Conservation (phyloP, 129 eudicot genomes). For the Centaurea solstitialis region DNA sequence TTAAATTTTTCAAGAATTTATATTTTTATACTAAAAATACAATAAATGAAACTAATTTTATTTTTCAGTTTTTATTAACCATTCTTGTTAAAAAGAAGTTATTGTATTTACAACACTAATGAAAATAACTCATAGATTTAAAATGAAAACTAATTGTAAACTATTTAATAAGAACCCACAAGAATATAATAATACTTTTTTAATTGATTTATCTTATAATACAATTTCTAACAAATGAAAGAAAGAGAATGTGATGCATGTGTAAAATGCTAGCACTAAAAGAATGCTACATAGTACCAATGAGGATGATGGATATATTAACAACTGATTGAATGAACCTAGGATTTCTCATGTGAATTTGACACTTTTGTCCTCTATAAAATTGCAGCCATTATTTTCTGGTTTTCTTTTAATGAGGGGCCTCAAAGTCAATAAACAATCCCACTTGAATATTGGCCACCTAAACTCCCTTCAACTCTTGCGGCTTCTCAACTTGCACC, state of each 20-base stretch:
- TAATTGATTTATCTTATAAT: background rate
- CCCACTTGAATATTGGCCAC: conserved; percentile 24
- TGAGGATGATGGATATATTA: conserved; percentile 3
- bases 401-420: conserved; percentile 12
- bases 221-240: background rate
- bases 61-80: too few species aligned
- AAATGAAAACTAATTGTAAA: background rate
- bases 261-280: conserved; percentile 14
- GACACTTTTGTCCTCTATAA: conserved; percentile 15
- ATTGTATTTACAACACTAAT: too few species aligned
- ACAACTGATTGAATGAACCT: conserved; percentile 31
- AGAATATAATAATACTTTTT: background rate
- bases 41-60: too few species aligned
- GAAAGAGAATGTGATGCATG: conserved; percentile 8
- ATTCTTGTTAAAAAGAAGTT: too few species aligned
- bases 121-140: background rate
- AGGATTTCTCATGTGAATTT: background rate
- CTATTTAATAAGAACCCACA: background rate
- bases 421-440: conserved; percentile 24
- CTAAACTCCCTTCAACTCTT: conserved; percentile 17
- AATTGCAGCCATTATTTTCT: background rate
- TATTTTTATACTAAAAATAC: too few species aligned
- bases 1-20: too few species aligned
- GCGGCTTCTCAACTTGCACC: conserved; percentile 15
- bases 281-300: conserved; percentile 34